phyloP scores from a whole-genome alignment of 228 moss, liverwort and hornwort genomes.

The Sphagnum magellanicum region DNA sequence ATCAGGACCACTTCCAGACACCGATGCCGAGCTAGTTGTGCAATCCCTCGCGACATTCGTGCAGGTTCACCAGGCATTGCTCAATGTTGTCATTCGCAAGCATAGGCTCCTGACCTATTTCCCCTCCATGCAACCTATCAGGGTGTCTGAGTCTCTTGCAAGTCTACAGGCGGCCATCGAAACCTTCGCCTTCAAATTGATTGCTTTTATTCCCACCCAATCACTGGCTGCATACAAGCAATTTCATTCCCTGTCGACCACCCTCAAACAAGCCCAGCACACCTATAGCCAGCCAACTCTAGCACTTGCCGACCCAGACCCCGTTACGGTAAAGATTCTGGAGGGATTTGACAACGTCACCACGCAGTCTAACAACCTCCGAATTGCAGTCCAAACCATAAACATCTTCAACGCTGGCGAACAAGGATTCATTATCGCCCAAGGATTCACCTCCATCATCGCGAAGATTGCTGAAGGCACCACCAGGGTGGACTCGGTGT shows the following conservation, averaged over 20 bases:
- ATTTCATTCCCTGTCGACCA: background rate
- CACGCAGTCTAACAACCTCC: background rate
- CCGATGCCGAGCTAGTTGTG: constrained; percentile 1
- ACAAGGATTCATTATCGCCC: background rate
- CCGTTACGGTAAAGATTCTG: constrained; percentile 13
- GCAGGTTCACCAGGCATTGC: constrained; percentile 4
- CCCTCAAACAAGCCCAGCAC: background rate
- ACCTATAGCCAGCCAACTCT: background rate
- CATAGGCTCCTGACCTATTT: background rate
- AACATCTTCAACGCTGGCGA: background rate
- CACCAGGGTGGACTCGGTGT: constrained; percentile 2
- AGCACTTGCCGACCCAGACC: no score
- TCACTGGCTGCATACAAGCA: background rate
- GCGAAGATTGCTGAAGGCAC: background rate
- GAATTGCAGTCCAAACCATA: background rate
- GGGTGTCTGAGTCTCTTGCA: background rate
- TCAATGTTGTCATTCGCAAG: background rate
- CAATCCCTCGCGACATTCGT: constrained; percentile 3
- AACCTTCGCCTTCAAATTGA: constrained; percentile 3
- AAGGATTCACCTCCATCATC: constrained; percentile 5
- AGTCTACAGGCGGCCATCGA: background rate
- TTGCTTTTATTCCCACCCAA: constrained; percentile 3
- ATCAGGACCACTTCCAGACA: no score
- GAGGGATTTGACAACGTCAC: constrained; percentile 8
- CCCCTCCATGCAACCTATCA: background rate